Conservation (phyloP, 2,329 filamentous ascomycete species). For the Leptoxyphium fumago region DNA sequence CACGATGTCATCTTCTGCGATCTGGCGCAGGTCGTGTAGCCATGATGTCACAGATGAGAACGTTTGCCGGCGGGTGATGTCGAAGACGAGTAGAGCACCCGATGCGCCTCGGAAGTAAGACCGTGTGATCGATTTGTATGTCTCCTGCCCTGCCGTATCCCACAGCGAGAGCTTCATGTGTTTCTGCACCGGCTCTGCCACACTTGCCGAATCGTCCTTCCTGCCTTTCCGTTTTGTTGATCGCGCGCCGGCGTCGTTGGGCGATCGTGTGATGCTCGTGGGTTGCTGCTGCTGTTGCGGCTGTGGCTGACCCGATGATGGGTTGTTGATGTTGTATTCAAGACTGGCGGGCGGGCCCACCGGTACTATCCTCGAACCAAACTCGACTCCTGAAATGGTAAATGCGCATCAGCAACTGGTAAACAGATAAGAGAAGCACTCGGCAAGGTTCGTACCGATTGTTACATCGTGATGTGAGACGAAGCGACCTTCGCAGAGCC, state of each 20-base stretch:
- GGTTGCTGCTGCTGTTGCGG: neutral
- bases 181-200: slow-evolving; percentile 36
- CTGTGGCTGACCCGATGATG: slow-evolving; percentile 14
- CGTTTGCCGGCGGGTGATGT: slow-evolving; percentile 73
- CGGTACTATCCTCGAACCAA: slow-evolving; percentile 81
- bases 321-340: slow-evolving; percentile 40
- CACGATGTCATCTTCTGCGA: slow-evolving; percentile 89
- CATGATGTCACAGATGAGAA: slow-evolving; percentile 83
- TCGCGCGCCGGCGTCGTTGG: slow-evolving; percentile 15
- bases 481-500: slow-evolving; percentile 92
- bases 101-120: slow-evolving; percentile 81
- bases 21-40: slow-evolving; percentile 85
- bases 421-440: no score
- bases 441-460: slow-evolving; percentile 42
- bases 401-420: no score
- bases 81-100: slow-evolving; percentile 77
- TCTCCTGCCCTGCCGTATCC: slow-evolving; percentile 95
- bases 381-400: slow-evolving; percentile 48
- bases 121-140: slow-evolving; percentile 89
- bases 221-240: slow-evolving; percentile 1
- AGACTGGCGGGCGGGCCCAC: slow-evolving; percentile 68
- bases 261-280: slow-evolving; percentile 3
- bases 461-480: slow-evolving; percentile 91
- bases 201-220: slow-evolving; percentile 18
- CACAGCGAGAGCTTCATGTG: slow-evolving; percentile 91